These are phyloP conservation scores for Rhododendron molle DNA, from an alignment of 148 eudicot species.

Conservation along the genomic window DNA sequence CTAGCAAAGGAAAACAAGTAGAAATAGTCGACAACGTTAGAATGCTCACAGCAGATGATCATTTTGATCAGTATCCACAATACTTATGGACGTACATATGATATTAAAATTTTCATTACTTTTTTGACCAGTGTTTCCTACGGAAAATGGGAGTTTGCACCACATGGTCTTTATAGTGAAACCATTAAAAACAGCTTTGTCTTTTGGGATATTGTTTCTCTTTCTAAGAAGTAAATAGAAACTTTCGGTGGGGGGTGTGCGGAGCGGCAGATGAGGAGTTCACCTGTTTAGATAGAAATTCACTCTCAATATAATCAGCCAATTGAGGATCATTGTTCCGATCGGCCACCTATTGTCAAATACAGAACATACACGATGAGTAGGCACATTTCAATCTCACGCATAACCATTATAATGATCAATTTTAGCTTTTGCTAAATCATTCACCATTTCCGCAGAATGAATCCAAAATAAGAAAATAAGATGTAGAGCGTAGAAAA, in stretches of 20 bases:
- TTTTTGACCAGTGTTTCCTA: no score
- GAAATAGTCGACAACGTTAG: not conserved
- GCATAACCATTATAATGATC: not conserved
- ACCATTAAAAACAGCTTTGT: no score
- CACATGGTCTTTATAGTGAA: no score
- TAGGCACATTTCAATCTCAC: no score
- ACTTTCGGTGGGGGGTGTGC: no score
- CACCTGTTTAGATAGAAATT: constrained; percentile 73
- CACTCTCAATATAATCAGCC: constrained; percentile 66
- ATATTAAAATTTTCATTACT: no score
- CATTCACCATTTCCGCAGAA: no score
- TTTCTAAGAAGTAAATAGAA: not conserved
- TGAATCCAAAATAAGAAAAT: constrained; percentile 19
- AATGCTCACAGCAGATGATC: not conserved
- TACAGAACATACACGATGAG: no score
- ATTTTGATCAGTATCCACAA: not conserved
- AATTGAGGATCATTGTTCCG: constrained; percentile 64
- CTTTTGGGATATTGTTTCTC: not conserved
- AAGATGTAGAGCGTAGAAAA: not conserved
- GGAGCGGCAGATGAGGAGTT: not conserved
- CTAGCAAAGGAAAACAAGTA: constrained; percentile 15
- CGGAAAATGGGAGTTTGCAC: no score
- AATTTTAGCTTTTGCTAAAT: no score
- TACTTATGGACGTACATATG: not conserved
- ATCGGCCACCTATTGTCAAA: constrained; percentile 51